A percentile compares a stretch with the other conserved stretches of the same genome.
Evolutionary conservation across 2,329 filamentous ascomycete genomes (phyloP).

Genomic region (Colletotrichum sp.): DNA sequence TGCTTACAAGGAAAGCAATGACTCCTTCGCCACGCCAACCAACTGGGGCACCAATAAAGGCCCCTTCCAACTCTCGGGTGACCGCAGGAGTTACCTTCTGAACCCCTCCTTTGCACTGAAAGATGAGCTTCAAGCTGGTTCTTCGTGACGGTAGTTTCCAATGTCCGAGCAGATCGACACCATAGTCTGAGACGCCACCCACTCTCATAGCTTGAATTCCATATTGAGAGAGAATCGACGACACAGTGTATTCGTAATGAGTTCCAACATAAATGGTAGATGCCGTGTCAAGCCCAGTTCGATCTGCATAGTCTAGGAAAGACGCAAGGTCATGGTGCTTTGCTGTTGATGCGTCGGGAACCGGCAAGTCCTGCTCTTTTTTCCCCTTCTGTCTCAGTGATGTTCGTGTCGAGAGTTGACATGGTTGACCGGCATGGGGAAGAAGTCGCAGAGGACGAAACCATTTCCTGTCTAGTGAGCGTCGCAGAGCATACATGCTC

Average conservation of each 20-base stretch:
- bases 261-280: conserved; percentile 74
- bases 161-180: conserved; percentile 76
- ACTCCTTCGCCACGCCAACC: conserved; percentile 72
- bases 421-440: neutral
- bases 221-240: conserved; percentile 58
- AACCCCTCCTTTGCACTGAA: conserved; percentile 73
- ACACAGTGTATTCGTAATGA: conserved; percentile 76
- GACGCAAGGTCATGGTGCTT: conserved; percentile 68
- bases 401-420: neutral
- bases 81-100: conserved; percentile 60
- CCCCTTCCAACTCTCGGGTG: conserved; percentile 80
- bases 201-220: conserved; percentile 70
- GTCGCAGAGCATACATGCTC: neutral
- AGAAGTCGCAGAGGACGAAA: neutral
- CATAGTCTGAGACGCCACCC: conserved; percentile 70
- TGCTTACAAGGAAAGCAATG: conserved; percentile 74
- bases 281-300: conserved; percentile 56
- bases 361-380: conserved; percentile 30
- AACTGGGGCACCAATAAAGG: conserved; percentile 74
- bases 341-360: conserved; percentile 49
- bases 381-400: neutral
- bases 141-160: conserved; percentile 63
- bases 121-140: conserved; percentile 49
- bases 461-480: neutral
- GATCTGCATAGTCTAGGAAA: conserved; percentile 69